These are phyloP conservation scores for Colletotrichum simmondsii DNA, from an alignment of 2,329 filamentous ascomycete genomes.

Conservation along the genomic window DNA sequence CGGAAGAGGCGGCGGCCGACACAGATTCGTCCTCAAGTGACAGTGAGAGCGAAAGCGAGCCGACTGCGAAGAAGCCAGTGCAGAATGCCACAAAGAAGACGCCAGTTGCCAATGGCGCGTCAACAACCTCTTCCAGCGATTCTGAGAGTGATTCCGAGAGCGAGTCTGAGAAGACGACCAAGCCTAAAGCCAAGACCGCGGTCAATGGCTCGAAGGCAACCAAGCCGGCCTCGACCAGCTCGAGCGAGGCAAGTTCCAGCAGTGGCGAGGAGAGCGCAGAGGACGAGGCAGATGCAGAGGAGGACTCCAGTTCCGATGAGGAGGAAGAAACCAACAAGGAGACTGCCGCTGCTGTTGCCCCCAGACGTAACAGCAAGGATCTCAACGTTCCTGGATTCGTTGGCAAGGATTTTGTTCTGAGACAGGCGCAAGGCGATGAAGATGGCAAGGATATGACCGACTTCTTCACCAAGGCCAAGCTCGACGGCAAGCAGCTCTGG, in stretches of 20 bases:
- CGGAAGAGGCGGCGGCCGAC: slow-evolving; percentile 39
- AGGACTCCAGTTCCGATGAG: slow-evolving; percentile 28
- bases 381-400: slow-evolving; percentile 53
- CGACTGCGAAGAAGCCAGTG: slow-evolving; percentile 35
- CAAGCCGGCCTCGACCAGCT: slow-evolving; percentile 29
- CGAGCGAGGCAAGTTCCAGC: slow-evolving; percentile 38
- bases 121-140: slow-evolving; percentile 38
- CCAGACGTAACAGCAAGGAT: slow-evolving; percentile 48
- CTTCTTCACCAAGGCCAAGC: slow-evolving; percentile 67
- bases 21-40: slow-evolving; percentile 38
- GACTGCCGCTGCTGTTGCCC: slow-evolving; percentile 40
- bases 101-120: slow-evolving; percentile 16
- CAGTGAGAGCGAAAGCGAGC: slow-evolving; percentile 43
- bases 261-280: slow-evolving; percentile 42
- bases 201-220: slow-evolving; percentile 26
- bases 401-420: slow-evolving; percentile 64
- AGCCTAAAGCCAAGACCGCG: slow-evolving; percentile 35
- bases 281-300: slow-evolving; percentile 37
- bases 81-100: slow-evolving; percentile 37
- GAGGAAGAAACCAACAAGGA: slow-evolving; percentile 37
- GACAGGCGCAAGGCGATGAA: slow-evolving; percentile 56
- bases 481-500: slow-evolving; percentile 81
- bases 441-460: slow-evolving; percentile 59
- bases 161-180: slow-evolving; percentile 37
- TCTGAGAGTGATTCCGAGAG: slow-evolving; percentile 40